Percentiles rank a stretch among this genome's conserved stretches.
These are phyloP conservation scores for Pseudonitzschia pungens DNA, from an alignment of 108 stramenopile species.

Conservation along the genomic window DNA sequence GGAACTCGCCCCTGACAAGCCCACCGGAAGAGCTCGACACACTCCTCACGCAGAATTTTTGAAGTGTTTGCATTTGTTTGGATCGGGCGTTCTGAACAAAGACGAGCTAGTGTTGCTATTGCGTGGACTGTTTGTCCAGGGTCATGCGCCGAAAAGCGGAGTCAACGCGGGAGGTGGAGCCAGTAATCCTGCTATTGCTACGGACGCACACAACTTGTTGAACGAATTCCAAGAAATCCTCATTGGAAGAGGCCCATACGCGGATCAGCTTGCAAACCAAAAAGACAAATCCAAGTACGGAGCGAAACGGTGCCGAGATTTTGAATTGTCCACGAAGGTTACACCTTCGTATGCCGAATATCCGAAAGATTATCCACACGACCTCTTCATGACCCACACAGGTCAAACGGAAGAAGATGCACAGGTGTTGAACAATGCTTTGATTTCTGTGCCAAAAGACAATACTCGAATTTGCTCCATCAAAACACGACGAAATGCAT, in stretches of 20 bases:
- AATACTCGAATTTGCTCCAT: conserved; percentile 35
- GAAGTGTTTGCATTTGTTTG: conserved; percentile 88
- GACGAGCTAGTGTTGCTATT: conserved; percentile 89
- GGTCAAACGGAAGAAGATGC: conserved; percentile 56
- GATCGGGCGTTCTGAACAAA: conserved; percentile 79
- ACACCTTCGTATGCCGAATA: conserved; percentile 75
- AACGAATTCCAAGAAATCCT: conserved; percentile 71
- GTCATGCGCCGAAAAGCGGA: conserved; percentile 82
- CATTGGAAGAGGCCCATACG: conserved; percentile 76
- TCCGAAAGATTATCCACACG: conserved; percentile 64
- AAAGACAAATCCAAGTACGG: conserved; percentile 82
- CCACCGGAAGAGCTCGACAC: conserved; percentile 57
- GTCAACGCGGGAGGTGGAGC: conserved; percentile 53
- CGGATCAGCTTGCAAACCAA: conserved; percentile 47
- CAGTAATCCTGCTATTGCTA: conserved; percentile 50
- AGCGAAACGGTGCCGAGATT: conserved; percentile 46
- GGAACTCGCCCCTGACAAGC: conserved; percentile 78
- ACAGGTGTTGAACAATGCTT: conserved; percentile 51
- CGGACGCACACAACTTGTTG: conserved; percentile 57
- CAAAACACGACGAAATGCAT: conserved; percentile 55
- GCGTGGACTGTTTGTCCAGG: conserved; percentile 82
- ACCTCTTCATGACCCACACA: conserved; percentile 45
- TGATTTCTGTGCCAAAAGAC: conserved; percentile 54
- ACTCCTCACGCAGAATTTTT: conserved; percentile 91
- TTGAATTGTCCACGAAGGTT: conserved; percentile 49